Evolutionary conservation across 257 asterid genomes (phyloP), one percentile per base, ranked within the genome.

Genomic region (Osmanthus fragrans): DNA sequence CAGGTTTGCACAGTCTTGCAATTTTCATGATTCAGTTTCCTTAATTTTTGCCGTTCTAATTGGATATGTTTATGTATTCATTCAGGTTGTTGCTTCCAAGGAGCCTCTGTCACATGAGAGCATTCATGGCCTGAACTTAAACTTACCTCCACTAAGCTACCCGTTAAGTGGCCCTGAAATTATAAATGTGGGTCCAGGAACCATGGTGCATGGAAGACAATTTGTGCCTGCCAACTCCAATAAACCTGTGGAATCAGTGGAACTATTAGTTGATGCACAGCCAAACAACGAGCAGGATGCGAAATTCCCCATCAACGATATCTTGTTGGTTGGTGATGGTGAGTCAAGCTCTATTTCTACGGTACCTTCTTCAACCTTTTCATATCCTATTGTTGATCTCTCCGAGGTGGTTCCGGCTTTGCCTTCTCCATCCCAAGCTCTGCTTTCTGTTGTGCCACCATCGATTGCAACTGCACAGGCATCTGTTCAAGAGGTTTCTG

Each of bases 251-350:
- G 85, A 82, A 34, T 64, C 78, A 73, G 94, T 69, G 15, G 83
- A 76, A 69, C 87, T 89, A 5, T 36, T 74, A 21, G 76, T 75
- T 76, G 81, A 78, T 54, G 80, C 73, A 37, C 78, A 68, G 72
- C 77, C 84, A 1, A 84, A 78, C 76, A 79, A 84, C 39, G 97
- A 90, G 36, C 91, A 88, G 75, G 97, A 96, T 66, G 77, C 83
- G 81, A 90, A 88, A 72, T 95, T 93, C 81, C 98, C 99, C 12
- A 90, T 87, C 54, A 89, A 92, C 34, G 93, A 95, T 77, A 86
- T 83, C 83, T 85, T 93, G 84, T 74, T 93, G 70, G 74, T 87
- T 75, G 90, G 88, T 42, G 77, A 49, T 73, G 73, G 23, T 25
- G 65, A 23, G 60, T 42, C 72, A 32, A 32, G 29, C 30, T 63